Evolutionary conservation across 306 rosid species (phyloP).

Genomic region (Luffa aegyptiaca): DNA sequence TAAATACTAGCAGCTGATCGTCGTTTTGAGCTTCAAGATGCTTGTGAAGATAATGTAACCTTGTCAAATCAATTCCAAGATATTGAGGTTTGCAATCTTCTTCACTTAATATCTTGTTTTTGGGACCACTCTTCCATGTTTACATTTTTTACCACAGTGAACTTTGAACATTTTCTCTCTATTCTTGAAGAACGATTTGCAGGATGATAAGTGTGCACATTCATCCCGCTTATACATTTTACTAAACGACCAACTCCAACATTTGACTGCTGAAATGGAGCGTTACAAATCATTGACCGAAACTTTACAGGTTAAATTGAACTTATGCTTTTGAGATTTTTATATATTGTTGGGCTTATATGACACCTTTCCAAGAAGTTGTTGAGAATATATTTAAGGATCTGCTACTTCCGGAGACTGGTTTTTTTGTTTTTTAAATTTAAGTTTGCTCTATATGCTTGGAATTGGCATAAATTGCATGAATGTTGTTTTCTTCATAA

Average conservation of each 20-base stretch:
- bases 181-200: constrained; percentile 54
- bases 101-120: not conserved
- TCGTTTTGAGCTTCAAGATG: constrained; percentile 68
- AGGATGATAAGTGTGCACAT: constrained; percentile 64
- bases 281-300: not conserved
- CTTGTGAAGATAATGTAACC: constrained; percentile 43
- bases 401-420: not conserved
- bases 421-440: no score
- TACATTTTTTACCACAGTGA: not conserved
- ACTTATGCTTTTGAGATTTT: not conserved
- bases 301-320: not conserved
- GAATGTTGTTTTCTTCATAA: not conserved
- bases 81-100: constrained; percentile 50
- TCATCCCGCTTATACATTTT: constrained; percentile 17
- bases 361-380: not conserved
- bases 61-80: constrained; percentile 68
- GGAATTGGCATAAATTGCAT: not conserved
- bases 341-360: not conserved
- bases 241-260: no score
- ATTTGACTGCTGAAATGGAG: no score
- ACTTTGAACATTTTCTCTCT: not conserved
- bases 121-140: not conserved
- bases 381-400: not conserved
- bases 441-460: not conserved
- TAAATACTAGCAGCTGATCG: constrained; percentile 68